Base-by-base conservation (phyloP, 495 filamentous ascomycete genomes). In the Aspergillus diversus region DNA sequence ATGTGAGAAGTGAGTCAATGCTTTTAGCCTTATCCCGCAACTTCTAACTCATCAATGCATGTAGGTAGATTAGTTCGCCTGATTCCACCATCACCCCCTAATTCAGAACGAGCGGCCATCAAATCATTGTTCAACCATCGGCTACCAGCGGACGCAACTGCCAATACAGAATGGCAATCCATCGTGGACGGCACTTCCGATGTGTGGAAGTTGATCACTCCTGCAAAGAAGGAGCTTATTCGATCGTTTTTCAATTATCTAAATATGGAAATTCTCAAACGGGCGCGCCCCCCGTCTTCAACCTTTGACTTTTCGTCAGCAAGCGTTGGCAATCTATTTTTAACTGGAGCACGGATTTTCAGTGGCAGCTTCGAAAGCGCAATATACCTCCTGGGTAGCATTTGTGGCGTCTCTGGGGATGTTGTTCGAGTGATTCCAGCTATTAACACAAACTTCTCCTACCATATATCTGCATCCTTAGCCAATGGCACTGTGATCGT, bases 321-420 rank as follows among this genome's bases (percentile, higher is more conserved):
- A 8, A 92, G 89, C 56, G 89, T 97, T n/a, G 94, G 94, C 17
- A 98, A 98, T 72, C 76, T 98, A 33, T 98, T 98, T 75, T 76
- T 98, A 56, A 97, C 95, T 8, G 84, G 92, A 31, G 90, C 90
- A 4, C 84, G 92, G 0, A 82, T 95, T 39, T 93, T 94, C 72
- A 89, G 89, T 5, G 92, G 92, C 34, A 89, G 87, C 34, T 89
- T 94, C 59, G 91, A 93, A 69, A 88, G 86, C 46, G 90, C 89
- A 42, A 92, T 96, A 58, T 95, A 92, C 69, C 82, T 95, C 4
- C 83, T 95, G 7, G 87, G 88, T 43, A 89, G 86, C 64, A 93
- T 97, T 69, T 93, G 92, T 59, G 84, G 84, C 34, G 88, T 97
- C 16, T 88, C 92, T 0, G 77, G 84, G 5, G 84, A 88, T 57